phyloP scores from a whole-genome alignment of 179 eudicot species.

The Beta corolliflora region DNA sequence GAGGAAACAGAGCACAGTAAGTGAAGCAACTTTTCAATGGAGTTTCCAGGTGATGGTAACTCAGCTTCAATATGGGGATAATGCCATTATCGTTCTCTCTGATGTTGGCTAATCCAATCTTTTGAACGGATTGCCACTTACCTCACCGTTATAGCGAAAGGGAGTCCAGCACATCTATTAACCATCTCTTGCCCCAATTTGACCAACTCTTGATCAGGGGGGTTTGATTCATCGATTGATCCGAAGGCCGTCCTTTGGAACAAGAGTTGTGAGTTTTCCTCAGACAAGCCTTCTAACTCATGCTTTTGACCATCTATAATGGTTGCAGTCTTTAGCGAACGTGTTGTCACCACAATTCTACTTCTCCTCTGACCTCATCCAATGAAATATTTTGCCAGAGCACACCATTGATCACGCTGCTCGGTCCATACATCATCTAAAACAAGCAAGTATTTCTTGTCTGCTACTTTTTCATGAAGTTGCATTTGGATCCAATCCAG shows the following conservation, averaged over 20 bases:
- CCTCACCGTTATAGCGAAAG: conserved; percentile 26
- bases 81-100: conserved; percentile 15
- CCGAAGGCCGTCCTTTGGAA: conserved; percentile 28
- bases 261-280: conserved; percentile 27
- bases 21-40: conserved; percentile 19
- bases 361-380: too few species aligned
- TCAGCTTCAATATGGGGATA: too few species aligned
- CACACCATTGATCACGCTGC: too few species aligned
- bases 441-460: too few species aligned
- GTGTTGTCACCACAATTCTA: too few species aligned
- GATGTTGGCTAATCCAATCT: too few species aligned
- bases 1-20: conserved; percentile 13
- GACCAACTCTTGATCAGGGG: background rate
- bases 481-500: conserved; percentile 20
- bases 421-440: too few species aligned
- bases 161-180: conserved; percentile 24
- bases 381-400: too few species aligned
- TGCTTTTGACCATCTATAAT: too few species aligned
- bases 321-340: too few species aligned
- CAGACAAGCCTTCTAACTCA: background rate
- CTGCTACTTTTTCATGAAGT: background rate
- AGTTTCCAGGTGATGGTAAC: too few species aligned
- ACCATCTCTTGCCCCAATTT: conserved; percentile 21
- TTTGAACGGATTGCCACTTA: too few species aligned
- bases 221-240: background rate